Base-by-base conservation (phyloP, 78 protist species). In the slime mould (Dictyostelium discoideum) region DNA sequence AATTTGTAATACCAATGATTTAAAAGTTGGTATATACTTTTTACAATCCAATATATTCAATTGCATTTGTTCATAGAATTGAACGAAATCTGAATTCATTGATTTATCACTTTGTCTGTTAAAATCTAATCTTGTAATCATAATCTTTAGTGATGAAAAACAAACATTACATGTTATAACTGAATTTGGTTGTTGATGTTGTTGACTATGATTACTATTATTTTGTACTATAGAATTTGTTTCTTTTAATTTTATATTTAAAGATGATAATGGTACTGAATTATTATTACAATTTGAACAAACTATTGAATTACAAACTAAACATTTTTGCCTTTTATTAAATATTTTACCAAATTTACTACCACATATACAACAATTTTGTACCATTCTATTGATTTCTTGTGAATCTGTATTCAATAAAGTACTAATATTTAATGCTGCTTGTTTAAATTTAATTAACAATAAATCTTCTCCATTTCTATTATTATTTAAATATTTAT, bases 41-140 rank as follows among this genome's bases (percentile, higher is more conserved):
- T 72, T 60, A 1, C 84, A 69, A 73, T 90, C 95, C 20, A 90
- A 7, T n/a, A 73, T 90, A 82, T 90, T 90, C 29, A 90, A 39
- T 46, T 90, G 88, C 95, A 90, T 90, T 46, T 82, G 85, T 39
- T 90, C 95, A 73, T 90, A 90, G 18, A 90, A 82, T 83, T 48
- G 63, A 39, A 72, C 83, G 84, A 90, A 90, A 22, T 32, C 48
- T 10, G 87, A 69, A 10, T 46, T 10, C 65, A n/a, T 72, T 50
- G 80, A 32, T 26, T 26, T 37, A 2, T 48, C 48, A 81, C 54
- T 82, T 69, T 9, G 32, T 24, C 32, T 40, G 8, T 37, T 22
- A 46, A 85, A 82, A 46, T 80, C 89, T 16, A 24, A 67, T 14
- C 63, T 80, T 72, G 74, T 78, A 10, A 82, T 8, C 1, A 63